These are phyloP conservation scores for Fusarium nisikadoi DNA, from an alignment of 2,329 filamentous ascomycete species.

Conservation along the genomic window DNA sequence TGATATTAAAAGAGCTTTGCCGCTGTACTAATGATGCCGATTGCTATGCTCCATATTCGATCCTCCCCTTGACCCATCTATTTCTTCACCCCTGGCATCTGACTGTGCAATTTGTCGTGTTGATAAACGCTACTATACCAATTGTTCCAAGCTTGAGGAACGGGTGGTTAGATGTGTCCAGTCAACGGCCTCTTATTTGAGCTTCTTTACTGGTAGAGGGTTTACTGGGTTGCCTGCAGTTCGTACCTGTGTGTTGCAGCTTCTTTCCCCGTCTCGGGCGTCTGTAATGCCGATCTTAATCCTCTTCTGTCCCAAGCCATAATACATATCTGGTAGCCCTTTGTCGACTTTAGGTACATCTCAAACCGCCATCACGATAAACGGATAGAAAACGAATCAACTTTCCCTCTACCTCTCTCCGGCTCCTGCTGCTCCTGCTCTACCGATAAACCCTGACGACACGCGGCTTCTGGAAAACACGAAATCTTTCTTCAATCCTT, in stretches of 20 bases:
- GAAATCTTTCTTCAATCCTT: slow-evolving; percentile 21
- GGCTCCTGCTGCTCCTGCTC: background rate
- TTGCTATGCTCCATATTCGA: background rate
- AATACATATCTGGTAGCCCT: background rate
- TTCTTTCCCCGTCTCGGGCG: slow-evolving; percentile 10
- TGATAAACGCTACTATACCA: slow-evolving; percentile 9
- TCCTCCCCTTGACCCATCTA: slow-evolving; percentile 13
- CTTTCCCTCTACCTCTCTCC: background rate
- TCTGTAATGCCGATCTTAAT: slow-evolving; percentile 18
- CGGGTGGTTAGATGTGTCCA: slow-evolving; percentile 5
- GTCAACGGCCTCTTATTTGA: background rate
- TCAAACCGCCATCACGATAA: background rate
- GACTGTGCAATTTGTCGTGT: slow-evolving; percentile 1
- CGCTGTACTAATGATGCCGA: background rate
- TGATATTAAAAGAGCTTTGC: slow-evolving; percentile 19
- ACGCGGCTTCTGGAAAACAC: slow-evolving; percentile 29
- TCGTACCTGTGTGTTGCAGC: background rate
- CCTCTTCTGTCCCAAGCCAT: slow-evolving; percentile 8
- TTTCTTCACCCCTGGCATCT: slow-evolving; percentile 16
- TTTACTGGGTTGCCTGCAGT: slow-evolving; percentile 3
- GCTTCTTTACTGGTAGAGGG: background rate
- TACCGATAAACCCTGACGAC: slow-evolving; percentile 9
- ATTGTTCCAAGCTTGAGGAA: background rate
- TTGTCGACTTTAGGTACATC: slow-evolving; percentile 1
- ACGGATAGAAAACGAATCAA: background rate